Percentiles rank a stretch among this genome's conserved stretches.
Conservation (phyloP, 495 filamentous ascomycete species). For the Chaetomium tenue region DNA sequence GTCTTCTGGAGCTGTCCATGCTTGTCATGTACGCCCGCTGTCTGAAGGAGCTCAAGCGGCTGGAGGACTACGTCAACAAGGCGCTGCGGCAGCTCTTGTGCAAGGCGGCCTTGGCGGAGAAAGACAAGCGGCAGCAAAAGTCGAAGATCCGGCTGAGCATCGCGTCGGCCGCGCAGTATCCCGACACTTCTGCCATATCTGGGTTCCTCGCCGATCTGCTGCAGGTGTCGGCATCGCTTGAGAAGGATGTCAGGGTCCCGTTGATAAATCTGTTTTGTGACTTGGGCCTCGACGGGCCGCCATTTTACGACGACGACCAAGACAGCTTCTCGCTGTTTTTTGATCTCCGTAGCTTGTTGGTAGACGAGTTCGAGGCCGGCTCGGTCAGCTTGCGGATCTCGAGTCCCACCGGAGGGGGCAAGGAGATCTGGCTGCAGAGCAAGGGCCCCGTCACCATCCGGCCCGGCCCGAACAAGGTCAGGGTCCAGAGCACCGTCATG, state of each 20-base stretch:
- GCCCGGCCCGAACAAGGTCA: conserved; percentile 54
- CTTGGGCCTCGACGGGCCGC: conserved; percentile 64
- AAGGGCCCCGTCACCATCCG: conserved; percentile 45
- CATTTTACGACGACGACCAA: conserved; percentile 64
- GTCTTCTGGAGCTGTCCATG: conserved; percentile 73
- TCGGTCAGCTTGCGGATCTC: conserved; percentile 65
- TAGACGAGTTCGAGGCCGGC: conserved; percentile 65
- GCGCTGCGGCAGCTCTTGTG: conserved; percentile 71
- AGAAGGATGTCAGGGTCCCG: conserved; percentile 64
- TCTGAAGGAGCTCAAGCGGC: conserved; percentile 69
- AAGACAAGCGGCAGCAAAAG: conserved; percentile 46
- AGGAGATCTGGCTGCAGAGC: conserved; percentile 65
- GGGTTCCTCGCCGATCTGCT: conserved; percentile 68
- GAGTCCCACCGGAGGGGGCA: conserved; percentile 46
- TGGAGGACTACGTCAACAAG: conserved; percentile 75
- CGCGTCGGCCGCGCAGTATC: conserved; percentile 36
- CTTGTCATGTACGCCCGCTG: conserved; percentile 83
- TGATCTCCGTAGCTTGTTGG: conserved; percentile 67
- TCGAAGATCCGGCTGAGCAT: conserved; percentile 33
- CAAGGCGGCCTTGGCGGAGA: conserved; percentile 63
- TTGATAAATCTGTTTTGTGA: conserved; percentile 72
- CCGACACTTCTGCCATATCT: conserved; percentile 54
- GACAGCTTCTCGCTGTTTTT: conserved; percentile 79
- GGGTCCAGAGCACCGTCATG: conserved; percentile 55
- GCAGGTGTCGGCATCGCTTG: conserved; percentile 56